Conservation (phyloP, 352 stramenopile genomes). For the Phytophthora colocasiae region DNA sequence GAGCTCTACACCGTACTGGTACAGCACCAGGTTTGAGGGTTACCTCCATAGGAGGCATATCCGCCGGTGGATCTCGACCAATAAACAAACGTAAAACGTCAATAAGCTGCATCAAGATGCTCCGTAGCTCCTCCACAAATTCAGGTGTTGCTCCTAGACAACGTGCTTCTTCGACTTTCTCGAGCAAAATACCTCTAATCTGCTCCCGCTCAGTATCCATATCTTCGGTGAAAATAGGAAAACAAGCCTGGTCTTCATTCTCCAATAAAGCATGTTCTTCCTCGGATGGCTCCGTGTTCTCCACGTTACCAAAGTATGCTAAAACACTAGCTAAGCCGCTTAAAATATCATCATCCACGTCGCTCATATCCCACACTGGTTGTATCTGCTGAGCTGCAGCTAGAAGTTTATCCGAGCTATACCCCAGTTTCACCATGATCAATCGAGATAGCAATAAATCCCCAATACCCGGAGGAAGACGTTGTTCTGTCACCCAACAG, state of each 20-base stretch:
- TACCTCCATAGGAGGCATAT: too few species aligned
- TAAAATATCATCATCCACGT: too few species aligned
- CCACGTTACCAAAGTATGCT: neutral
- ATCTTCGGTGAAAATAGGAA: constrained; percentile 2
- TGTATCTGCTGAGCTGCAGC: constrained; percentile 13
- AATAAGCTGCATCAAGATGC: constrained; percentile 13
- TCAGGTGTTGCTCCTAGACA: neutral
- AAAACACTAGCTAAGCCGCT: constrained; percentile 20
- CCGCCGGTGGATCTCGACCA: constrained; percentile 12
- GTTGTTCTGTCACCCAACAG: constrained; percentile 8
- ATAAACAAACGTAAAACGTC: constrained; percentile 13
- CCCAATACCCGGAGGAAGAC: constrained; percentile 5
- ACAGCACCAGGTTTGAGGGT: too few species aligned
- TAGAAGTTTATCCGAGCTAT: too few species aligned
- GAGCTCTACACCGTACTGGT: too few species aligned
- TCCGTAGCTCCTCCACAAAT: neutral
- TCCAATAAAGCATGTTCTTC: constrained; percentile 10
- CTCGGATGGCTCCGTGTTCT: neutral
- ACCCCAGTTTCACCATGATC: constrained; percentile 8
- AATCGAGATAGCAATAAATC: constrained; percentile 17
- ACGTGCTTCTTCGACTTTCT: constrained; percentile 17
- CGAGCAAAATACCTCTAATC: constrained; percentile 6
- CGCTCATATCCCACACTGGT: constrained; percentile 19
- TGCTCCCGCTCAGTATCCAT: neutral
- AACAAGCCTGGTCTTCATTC: constrained; percentile 16